Conservation (phyloP, 108 stramenopile species). For the Nannochloropsis salina region DNA sequence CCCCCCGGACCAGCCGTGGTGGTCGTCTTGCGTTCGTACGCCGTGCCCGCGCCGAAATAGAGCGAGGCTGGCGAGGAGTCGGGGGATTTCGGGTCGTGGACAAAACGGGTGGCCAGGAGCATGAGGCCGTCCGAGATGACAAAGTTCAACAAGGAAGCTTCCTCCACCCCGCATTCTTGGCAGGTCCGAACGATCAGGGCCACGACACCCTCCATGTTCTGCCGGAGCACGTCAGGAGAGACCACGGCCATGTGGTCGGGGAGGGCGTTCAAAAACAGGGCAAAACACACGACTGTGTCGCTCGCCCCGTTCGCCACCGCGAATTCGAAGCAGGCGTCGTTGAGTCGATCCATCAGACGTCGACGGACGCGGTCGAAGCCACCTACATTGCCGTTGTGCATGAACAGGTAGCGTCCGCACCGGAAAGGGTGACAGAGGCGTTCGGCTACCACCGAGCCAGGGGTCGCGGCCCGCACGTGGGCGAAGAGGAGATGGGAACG, state of each 20-base stretch:
- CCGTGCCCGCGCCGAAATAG: constrained; percentile 29
- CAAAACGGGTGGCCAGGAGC: constrained; percentile 52
- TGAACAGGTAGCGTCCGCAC: constrained; percentile 29
- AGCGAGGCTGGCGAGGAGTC: constrained; percentile 32
- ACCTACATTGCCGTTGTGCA: constrained; percentile 39
- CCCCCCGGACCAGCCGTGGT: not conserved
- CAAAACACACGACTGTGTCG: constrained; percentile 54
- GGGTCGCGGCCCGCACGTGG: constrained; percentile 46
- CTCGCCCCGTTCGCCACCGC: constrained; percentile 40
- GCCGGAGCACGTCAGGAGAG: not conserved
- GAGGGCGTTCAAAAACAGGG: constrained; percentile 50
- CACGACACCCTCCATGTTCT: not conserved
- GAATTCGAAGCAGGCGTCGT: constrained; percentile 47
- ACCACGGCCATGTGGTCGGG: not conserved
- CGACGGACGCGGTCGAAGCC: constrained; percentile 24
- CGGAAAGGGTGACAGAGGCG: constrained; percentile 39
- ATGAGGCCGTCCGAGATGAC: constrained; percentile 54
- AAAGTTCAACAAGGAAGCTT: constrained; percentile 45
- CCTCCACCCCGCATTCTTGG: constrained; percentile 5
- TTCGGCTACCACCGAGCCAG: constrained; percentile 32
- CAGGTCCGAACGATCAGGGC: constrained; percentile 33
- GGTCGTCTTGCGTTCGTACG: constrained; percentile 29
- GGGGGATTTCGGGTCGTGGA: constrained; percentile 12
- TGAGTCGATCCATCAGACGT: constrained; percentile 25
- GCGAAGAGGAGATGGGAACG: constrained; percentile 29